Conservation (phyloP, 2,329 filamentous ascomycete genomes). For the Scorias spongiosa region DNA sequence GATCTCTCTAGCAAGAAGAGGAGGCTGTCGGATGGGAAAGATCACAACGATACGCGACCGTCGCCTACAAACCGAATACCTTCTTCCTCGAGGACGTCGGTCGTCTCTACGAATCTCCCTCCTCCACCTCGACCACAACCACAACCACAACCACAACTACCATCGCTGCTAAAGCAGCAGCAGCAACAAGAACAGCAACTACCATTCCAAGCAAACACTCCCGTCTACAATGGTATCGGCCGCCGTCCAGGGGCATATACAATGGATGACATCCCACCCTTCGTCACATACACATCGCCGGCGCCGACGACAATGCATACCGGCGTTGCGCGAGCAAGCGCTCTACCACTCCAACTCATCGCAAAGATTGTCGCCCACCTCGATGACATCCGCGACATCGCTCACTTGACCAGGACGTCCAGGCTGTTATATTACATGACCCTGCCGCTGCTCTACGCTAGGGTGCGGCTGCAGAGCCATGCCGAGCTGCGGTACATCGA, state of each 20-base stretch:
- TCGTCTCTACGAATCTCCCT: too few species aligned
- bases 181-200: not conserved
- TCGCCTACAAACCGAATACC: too few species aligned
- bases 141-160: too few species aligned
- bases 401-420: conserved; percentile 43
- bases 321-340: conserved; percentile 1
- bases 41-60: too few species aligned
- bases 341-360: conserved; percentile 42
- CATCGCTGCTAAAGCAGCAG: too few species aligned
- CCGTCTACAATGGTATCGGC: not conserved
- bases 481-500: conserved; percentile 42
- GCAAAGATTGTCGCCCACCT: conserved; percentile 42
- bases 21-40: too few species aligned
- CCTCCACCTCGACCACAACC: too few species aligned
- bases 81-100: too few species aligned
- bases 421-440: conserved; percentile 50
- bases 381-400: conserved; percentile 42
- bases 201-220: not conserved
- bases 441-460: conserved; percentile 44
- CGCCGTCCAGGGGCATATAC: not conserved
- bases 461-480: conserved; percentile 42
- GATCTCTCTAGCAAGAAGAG: too few species aligned
- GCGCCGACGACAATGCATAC: not conserved
- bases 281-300: not conserved
- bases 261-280: not conserved